Percentiles rank a stretch among this genome's conserved stretches.
These are phyloP conservation scores for Dictyostelium firmibasis DNA, from an alignment of 78 protist genomes.

Conservation along the genomic window DNA sequence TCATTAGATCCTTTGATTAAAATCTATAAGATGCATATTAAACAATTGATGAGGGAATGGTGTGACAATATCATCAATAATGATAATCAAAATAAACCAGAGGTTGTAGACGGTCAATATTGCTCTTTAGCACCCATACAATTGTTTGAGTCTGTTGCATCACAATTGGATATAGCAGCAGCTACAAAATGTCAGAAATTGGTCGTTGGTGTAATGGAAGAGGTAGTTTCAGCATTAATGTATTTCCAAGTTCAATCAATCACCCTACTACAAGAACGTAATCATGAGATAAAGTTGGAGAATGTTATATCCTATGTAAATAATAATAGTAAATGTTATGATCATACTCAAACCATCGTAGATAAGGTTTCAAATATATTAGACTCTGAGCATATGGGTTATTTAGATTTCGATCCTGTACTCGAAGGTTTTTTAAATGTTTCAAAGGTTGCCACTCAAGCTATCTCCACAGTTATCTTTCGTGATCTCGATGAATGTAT, in stretches of 20 bases:
- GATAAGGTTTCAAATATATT: conserved; percentile 69
- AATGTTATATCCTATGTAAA: conserved; percentile 66
- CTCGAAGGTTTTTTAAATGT: conserved; percentile 43
- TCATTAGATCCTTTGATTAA: conserved; percentile 58
- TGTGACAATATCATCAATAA: conserved; percentile 51
- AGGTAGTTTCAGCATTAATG: conserved; percentile 22
- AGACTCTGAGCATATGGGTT: conserved; percentile 24
- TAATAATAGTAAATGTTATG: conserved; percentile 49
- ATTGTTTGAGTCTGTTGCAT: conserved; percentile 29
- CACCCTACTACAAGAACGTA: conserved; percentile 7
- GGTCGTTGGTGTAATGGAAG: conserved; percentile 73
- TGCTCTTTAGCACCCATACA: conserved; percentile 58
- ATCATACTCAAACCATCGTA: background rate
- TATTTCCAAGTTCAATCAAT: conserved; percentile 30
- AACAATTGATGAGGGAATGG: conserved; percentile 47
- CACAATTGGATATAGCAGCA: conserved; percentile 65
- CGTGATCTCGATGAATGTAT: conserved; percentile 50
- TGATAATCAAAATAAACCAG: conserved; percentile 60
- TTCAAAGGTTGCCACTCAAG: conserved; percentile 38
- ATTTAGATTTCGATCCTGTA: conserved; percentile 56
- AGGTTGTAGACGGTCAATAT: conserved; percentile 56
- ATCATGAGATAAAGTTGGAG: conserved; percentile 66
- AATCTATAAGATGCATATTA: conserved; percentile 50
- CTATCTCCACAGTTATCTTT: conserved; percentile 17
- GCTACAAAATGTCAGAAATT: conserved; percentile 66